These are phyloP conservation scores for Dissophora ornata DNA, from an alignment of 192 early-diverging fungal species.

Conservation along the genomic window DNA sequence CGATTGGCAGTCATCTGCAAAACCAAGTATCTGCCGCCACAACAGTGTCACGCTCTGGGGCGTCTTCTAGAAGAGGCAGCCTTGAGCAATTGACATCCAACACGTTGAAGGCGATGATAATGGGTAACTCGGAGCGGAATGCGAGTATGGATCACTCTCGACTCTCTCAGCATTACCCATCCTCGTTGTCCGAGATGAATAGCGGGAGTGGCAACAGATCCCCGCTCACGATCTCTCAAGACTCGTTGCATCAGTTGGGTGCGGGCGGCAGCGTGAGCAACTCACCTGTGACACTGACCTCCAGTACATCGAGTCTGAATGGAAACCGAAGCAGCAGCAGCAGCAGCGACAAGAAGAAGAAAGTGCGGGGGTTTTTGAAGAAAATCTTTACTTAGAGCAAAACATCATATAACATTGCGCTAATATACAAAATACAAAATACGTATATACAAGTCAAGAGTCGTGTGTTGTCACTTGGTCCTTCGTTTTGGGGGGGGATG, in stretches of 20 bases:
- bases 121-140: slow-evolving; percentile 6
- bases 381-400: slow-evolving; percentile 43
- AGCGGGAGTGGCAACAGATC: background rate
- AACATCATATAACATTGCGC: too few species aligned
- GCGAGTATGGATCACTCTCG: slow-evolving; percentile 21
- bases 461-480: too few species aligned
- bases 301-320: slow-evolving; percentile 14
- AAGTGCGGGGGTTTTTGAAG: slow-evolving; percentile 48
- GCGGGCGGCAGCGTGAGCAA: background rate
- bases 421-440: too few species aligned
- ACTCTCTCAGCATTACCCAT: slow-evolving; percentile 18
- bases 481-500: too few species aligned
- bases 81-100: slow-evolving; percentile 38
- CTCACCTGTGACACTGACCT: slow-evolving; percentile 14
- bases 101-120: slow-evolving; percentile 36
- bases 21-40: slow-evolving; percentile 11
- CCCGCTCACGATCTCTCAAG: slow-evolving; percentile 16
- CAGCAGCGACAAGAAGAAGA: slow-evolving; percentile 44
- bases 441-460: too few species aligned
- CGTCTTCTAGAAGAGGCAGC: slow-evolving; percentile 35
- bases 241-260: slow-evolving; percentile 11
- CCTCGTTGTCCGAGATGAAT: slow-evolving; percentile 11
- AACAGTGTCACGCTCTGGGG: slow-evolving; percentile 20
- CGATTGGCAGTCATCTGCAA: slow-evolving; percentile 18
- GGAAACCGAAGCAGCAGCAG: slow-evolving; percentile 22